Conservation (phyloP, 2,329 filamentous ascomycete species). For the Fusarium globosum region DNA sequence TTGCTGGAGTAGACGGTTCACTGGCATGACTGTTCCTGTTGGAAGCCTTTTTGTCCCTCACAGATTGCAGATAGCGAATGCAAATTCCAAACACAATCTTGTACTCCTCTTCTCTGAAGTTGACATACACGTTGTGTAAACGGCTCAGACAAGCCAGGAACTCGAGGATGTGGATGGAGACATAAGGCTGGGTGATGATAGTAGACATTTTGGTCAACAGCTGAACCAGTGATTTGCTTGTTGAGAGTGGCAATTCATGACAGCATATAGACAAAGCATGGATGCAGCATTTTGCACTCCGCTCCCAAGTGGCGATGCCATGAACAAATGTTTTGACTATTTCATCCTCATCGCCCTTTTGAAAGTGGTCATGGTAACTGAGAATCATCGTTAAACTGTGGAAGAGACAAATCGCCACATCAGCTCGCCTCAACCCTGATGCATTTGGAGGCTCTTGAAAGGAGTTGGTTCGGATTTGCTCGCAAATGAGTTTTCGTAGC, state of each 20-base stretch:
- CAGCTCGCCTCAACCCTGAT: slow-evolving; percentile 85
- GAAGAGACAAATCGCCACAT: slow-evolving; percentile 89
- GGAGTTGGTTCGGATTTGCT: slow-evolving; percentile 80
- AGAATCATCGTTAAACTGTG: slow-evolving; percentile 88
- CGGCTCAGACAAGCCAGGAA: slow-evolving; percentile 92
- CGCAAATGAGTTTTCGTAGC: slow-evolving; percentile 80
- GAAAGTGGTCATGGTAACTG: slow-evolving; percentile 88
- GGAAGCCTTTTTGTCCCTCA: slow-evolving; percentile 72
- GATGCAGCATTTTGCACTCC: slow-evolving; percentile 91
- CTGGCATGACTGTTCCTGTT: slow-evolving; percentile 59
- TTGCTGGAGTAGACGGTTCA: slow-evolving; percentile 53
- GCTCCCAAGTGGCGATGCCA: slow-evolving; percentile 85
- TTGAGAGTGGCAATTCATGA: slow-evolving; percentile 89
- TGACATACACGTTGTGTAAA: slow-evolving; percentile 84
- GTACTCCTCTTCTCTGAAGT: slow-evolving; percentile 92
- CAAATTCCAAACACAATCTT: slow-evolving; percentile 95
- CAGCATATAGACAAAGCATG: slow-evolving; percentile 95
- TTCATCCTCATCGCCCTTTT: slow-evolving; percentile 87
- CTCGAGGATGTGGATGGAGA: slow-evolving; percentile 94
- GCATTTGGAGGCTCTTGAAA: slow-evolving; percentile 84
- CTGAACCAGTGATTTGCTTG: slow-evolving; percentile 84
- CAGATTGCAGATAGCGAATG: slow-evolving; percentile 91
- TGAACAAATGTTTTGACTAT: slow-evolving; percentile 87
- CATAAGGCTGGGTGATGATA: slow-evolving; percentile 92
- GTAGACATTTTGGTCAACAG: slow-evolving; percentile 94